Conservation (phyloP, 805 yeast species). For the Blastobotrys attinorum region DNA sequence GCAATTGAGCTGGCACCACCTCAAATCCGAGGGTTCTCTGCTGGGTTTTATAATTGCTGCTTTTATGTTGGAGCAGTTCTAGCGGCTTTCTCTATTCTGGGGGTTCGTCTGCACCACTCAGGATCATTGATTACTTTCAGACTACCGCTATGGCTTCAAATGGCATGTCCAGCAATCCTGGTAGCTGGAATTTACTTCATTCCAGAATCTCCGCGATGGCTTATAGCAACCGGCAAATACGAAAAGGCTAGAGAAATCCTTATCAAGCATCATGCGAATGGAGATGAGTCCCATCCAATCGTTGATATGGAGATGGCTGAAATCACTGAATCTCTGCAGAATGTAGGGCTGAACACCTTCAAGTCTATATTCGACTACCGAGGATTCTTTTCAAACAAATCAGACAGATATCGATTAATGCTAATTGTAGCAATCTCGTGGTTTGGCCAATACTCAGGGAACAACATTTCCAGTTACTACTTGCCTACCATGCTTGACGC, state of each 20-base stretch:
- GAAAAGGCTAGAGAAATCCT: conserved; percentile 35
- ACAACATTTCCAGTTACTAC: conserved; percentile 10
- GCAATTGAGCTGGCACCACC: conserved; percentile 14
- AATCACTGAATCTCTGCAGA: conserved; percentile 9
- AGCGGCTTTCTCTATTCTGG: conserved; percentile 9
- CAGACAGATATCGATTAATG: conserved; percentile 8
- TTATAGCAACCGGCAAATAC: conserved; percentile 41
- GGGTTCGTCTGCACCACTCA: conserved; percentile 1
- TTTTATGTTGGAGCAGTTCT: conserved; percentile 11
- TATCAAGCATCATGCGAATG: conserved; percentile 26
- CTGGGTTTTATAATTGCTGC: conserved; percentile 14
- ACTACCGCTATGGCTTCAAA: conserved; percentile 15
- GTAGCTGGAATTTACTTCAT: conserved; percentile 29
- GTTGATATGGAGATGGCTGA: conserved; percentile 15
- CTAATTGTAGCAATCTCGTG: conserved; percentile 9
- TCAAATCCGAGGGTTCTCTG: conserved; percentile 13
- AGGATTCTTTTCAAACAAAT: conserved; percentile 4
- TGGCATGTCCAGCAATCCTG: conserved; percentile 10
- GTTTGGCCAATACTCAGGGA: conserved; percentile 12
- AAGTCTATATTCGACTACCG: conserved; percentile 7
- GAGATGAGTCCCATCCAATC: conserved; percentile 13
- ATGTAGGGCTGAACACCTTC: conserved; percentile 5
- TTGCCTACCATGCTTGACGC: conserved; percentile 10
- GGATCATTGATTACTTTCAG: conserved; percentile 6
- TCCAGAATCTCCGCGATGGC: conserved; percentile 36